These are phyloP conservation scores for Boletus rubescentipes DNA, from an alignment of 768 basidiomycete species.

Conservation along the genomic window DNA sequence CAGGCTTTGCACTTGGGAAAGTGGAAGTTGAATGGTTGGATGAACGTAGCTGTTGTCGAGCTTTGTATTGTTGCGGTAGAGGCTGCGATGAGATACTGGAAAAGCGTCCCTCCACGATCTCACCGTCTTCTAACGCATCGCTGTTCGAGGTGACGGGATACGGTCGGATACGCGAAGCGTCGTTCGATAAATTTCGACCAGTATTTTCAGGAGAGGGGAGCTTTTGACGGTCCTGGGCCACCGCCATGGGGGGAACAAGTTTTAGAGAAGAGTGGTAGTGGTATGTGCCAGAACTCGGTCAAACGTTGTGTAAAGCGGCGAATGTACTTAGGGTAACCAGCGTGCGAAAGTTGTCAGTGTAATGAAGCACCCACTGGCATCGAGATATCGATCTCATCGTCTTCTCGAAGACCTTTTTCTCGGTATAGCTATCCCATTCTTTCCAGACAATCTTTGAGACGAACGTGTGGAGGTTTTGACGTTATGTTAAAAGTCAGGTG, in stretches of 20 bases:
- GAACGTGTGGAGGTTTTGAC: too few species aligned
- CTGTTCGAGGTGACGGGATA: neutral
- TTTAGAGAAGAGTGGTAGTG: neutral
- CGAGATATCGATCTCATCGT: too few species aligned
- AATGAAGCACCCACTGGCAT: too few species aligned
- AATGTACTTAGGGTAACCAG: too few species aligned
- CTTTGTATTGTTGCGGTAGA: neutral
- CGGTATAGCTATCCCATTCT: too few species aligned
- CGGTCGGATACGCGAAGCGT: neutral
- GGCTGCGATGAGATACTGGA: neutral
- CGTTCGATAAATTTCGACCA: neutral
- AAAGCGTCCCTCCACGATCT: conserved; percentile 17
- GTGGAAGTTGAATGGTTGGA: neutral
- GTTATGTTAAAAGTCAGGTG: too few species aligned
- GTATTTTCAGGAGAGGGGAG: neutral
- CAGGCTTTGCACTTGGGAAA: neutral
- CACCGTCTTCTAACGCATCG: conserved; percentile 21
- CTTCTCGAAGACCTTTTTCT: too few species aligned
- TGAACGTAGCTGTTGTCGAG: neutral
- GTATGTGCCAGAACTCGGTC: neutral
- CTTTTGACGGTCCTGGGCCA: neutral
- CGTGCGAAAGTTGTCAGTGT: neutral
- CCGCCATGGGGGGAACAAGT: neutral
- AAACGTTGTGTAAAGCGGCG: neutral
- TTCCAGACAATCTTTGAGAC: too few species aligned